Conservation (phyloP, 164 flowering plant species). For the Kalanchoe fedtschenkoi region DNA sequence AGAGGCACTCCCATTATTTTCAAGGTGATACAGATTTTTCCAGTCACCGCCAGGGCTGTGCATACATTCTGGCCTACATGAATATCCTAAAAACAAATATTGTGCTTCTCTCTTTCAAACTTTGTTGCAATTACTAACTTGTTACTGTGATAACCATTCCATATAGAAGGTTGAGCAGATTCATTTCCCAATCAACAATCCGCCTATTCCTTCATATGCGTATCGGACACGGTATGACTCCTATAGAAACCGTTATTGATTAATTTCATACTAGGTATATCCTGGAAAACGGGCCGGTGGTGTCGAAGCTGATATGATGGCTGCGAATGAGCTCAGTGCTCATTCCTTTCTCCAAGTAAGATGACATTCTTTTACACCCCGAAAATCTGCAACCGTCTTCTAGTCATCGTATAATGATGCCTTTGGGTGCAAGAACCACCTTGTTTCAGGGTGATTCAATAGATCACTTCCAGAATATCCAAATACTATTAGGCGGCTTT, state of each 20-base stretch:
- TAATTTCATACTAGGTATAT: slow-evolving; percentile 45
- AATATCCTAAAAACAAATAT: background rate
- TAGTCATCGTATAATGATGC: background rate
- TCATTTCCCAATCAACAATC: too few species aligned
- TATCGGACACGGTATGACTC: background rate
- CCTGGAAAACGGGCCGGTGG: slow-evolving; percentile 84
- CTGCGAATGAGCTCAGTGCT: slow-evolving; percentile 81
- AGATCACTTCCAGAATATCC: slow-evolving; percentile 43
- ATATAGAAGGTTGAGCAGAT: too few species aligned
- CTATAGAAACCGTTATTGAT: background rate
- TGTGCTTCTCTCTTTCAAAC: background rate
- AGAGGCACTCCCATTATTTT: slow-evolving; percentile 59
- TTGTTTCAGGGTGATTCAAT: slow-evolving; percentile 41
- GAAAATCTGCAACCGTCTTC: background rate
- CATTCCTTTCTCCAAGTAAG: slow-evolving; percentile 79
- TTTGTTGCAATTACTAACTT: background rate
- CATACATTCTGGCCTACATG: background rate
- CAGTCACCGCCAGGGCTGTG: background rate
- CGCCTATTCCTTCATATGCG: background rate
- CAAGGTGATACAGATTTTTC: slow-evolving; percentile 39
- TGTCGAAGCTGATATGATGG: slow-evolving; percentile 91
- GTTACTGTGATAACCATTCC: background rate
- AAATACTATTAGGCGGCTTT: slow-evolving; percentile 77
- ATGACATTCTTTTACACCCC: background rate
- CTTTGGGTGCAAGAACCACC: background rate